phyloP scores from a whole-genome alignment of 139 green algal genomes.

The Coccomyxa sp. region DNA sequence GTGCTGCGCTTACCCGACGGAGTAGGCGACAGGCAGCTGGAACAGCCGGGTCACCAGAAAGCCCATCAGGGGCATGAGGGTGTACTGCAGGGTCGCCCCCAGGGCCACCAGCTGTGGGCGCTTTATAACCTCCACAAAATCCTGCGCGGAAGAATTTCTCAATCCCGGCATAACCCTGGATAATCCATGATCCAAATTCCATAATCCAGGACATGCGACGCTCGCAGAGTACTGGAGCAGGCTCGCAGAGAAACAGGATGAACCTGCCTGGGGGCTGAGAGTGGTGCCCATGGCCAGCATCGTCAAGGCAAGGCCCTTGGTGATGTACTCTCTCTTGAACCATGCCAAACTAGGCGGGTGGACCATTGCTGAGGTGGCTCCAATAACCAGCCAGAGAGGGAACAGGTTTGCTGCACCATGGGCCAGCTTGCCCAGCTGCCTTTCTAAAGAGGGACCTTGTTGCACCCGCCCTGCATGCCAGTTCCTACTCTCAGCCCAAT shows the following conservation, averaged over 20 bases:
- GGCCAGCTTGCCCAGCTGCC: neutral
- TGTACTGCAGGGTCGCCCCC: constrained; percentile 68
- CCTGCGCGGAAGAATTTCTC: constrained; percentile 8
- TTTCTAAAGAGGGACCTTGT: neutral
- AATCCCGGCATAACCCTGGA: neutral
- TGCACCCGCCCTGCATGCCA: no score
- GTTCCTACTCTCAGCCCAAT: no score
- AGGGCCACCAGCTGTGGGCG: constrained; percentile 45
- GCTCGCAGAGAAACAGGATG: neutral
- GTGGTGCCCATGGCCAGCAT: constrained; percentile 78
- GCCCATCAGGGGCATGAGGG: constrained; percentile 68
- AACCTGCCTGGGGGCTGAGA: constrained; percentile 41
- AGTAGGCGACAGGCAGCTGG: constrained; percentile 23
- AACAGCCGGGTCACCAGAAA: constrained; percentile 39
- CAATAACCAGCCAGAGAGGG: constrained; percentile 5
- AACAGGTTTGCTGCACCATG: neutral
- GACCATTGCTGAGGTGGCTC: constrained; percentile 21
- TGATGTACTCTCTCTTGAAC: constrained; percentile 38
- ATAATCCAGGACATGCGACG: neutral
- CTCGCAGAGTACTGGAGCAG: neutral
- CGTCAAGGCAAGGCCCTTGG: constrained; percentile 40
- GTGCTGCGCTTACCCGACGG: constrained; percentile 28
- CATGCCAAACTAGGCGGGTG: constrained; percentile 48
- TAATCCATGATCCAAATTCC: neutral
- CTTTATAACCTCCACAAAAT: constrained; percentile 18